Evolutionary conservation across 2,329 filamentous ascomycete species (phyloP).

Genomic region (Talaromyces sp.): DNA sequence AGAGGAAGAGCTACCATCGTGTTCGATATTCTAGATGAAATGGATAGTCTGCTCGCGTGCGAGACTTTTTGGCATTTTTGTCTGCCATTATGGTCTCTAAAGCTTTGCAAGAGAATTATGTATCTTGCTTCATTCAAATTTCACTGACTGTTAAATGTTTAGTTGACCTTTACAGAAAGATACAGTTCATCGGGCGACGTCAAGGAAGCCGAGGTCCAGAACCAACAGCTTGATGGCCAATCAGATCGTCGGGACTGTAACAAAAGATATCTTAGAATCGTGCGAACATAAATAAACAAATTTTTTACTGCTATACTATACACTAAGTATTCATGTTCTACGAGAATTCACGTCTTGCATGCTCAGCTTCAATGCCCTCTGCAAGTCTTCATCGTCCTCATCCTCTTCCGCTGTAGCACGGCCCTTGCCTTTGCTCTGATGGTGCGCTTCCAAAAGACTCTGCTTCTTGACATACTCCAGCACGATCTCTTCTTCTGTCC

Average conservation of each 20-base stretch:
- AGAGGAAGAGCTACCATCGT: constrained; percentile 60
- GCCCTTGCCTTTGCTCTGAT: constrained; percentile 6
- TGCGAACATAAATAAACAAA: background rate
- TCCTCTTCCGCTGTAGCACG: background rate
- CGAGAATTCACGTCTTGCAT: background rate
- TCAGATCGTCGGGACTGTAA: background rate
- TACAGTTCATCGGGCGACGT: background rate
- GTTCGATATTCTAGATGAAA: constrained; percentile 80
- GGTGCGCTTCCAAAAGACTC: constrained; percentile 2
- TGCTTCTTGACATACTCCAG: constrained; percentile 11
- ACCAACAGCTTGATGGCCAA: background rate
- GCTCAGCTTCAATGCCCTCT: background rate
- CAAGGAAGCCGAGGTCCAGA: constrained; percentile 7
- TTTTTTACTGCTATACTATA: background rate
- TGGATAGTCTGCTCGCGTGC: constrained; percentile 65
- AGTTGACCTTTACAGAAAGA: background rate
- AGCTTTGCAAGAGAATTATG: background rate
- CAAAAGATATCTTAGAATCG: background rate
- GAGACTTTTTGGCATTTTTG: constrained; percentile 57
- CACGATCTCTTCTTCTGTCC: constrained; percentile 3
- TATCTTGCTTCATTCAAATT: background rate
- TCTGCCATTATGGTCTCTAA: constrained; percentile 27
- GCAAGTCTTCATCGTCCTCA: constrained; percentile 8
- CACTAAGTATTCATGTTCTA: background rate
- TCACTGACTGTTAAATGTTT: too few species aligned